Evolutionary conservation across 2,329 filamentous ascomycete species (phyloP).

Genomic region (Monosporascus sp.): DNA sequence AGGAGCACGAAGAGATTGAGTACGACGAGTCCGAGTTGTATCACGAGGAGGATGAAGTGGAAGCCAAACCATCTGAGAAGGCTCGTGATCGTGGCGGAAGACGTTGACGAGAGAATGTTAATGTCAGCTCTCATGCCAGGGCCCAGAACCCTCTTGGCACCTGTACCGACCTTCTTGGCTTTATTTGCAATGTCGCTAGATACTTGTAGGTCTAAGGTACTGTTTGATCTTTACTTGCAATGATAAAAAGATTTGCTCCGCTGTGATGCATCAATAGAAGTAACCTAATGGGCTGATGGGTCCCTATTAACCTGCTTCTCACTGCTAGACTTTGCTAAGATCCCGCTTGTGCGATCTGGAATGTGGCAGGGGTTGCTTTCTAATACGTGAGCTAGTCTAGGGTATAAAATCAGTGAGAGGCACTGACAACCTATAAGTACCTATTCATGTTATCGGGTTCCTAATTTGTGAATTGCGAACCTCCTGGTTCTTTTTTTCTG

Average conservation of each 20-base stretch:
- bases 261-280: background rate
- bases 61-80: background rate
- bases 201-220: background rate
- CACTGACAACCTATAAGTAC: no score
- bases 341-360: no score
- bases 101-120: background rate
- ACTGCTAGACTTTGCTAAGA: no score
- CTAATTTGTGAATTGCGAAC: no score
- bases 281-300: no score
- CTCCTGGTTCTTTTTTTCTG: no score
- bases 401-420: no score
- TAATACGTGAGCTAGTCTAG: no score
- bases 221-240: background rate
- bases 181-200: background rate
- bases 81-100: background rate
- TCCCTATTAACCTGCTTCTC: no score
- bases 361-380: no score
- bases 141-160: background rate
- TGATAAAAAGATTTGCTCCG: background rate
- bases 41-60: conserved; percentile 1
- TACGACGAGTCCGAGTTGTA: conserved; percentile 18
- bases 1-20: conserved; percentile 11
- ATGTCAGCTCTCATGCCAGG: background rate
- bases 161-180: background rate
- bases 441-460: no score